Evolutionary conservation across 352 stramenopile genomes (phyloP), one percentile per base, ranked within the genome.

Genomic region (Sclerospora graminicola): DNA sequence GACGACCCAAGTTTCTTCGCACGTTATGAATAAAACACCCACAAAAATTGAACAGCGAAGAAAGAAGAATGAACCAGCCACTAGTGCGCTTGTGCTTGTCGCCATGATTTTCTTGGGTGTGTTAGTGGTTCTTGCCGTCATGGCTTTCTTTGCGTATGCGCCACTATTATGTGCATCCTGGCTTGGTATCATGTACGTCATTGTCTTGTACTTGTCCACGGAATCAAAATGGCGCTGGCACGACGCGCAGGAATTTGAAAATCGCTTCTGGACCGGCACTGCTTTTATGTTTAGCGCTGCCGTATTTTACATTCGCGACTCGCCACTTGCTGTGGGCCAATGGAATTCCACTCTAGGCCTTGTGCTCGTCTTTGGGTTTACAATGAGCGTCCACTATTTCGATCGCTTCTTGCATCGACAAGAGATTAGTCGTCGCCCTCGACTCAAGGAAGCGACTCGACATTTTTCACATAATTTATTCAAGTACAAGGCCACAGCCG

Each of bases 221-320:
- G 80, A 91, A 41, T 83, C 71, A 31, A 82, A 84, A 30, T 93
- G 79, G 79, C 73, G 77, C 42, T 90, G 77, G 71, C 80, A 91
- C 62, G 73, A 91, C 48, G 80, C 82, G 13, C 81, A 95, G 51
- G 93, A 98, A 67, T 97, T 97, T 53, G 94, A 98, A 64, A 98
- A 98, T 73, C 78, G 91, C 49, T 98, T 98, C 60, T 98, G 91
- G 94, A 98, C 91, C 5, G 76, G 96, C 50, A 96, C 94, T 24
- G 88, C 87, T 8, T 85, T 96, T 41, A 50, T 97, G n/a, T 89
- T 97, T 37, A 94, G 80, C 35, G 82, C 77, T 1, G 86, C 88
- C n/a, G 57, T 94, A 31, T 67, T 97, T n/a, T 98, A 97, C 54
- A 89, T 95, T 31, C 76, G 89, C 45, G 94, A 98, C 72, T 97